phyloP scores from a whole-genome alignment of 1,284 basidiomycete species.

The Polyporus tsugae region DNA sequence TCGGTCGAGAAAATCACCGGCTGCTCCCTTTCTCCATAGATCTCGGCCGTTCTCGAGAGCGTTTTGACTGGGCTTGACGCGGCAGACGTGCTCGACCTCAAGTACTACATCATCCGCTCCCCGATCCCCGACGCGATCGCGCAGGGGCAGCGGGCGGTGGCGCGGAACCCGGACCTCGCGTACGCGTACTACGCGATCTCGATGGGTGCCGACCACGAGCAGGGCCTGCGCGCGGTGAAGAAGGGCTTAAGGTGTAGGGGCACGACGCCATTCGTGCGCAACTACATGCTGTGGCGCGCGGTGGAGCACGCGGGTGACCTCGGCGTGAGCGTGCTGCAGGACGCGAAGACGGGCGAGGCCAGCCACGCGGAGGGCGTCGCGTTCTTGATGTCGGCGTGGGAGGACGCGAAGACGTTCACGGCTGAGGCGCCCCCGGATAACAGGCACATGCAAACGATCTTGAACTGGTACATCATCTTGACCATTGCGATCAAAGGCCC shows the following conservation, averaged over 20 bases:
- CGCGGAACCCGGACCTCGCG: constrained; percentile 60
- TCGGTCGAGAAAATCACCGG: too few relatives aligned
- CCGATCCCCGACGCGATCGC: constrained; percentile 53
- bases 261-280: constrained; percentile 41
- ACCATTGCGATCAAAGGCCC: constrained; percentile 57
- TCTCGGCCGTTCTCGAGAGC: too few relatives aligned
- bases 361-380: constrained; percentile 67
- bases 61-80: too few relatives aligned
- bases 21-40: too few relatives aligned
- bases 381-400: constrained; percentile 60
- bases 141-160: constrained; percentile 52
- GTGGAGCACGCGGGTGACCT: constrained; percentile 65
- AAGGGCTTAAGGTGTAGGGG: constrained; percentile 59
- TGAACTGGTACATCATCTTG: constrained; percentile 66
- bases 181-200: constrained; percentile 67
- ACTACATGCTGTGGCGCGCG: constrained; percentile 62
- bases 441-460: constrained; percentile 61
- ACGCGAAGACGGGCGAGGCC: constrained; percentile 48
- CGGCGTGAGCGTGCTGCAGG: constrained; percentile 57
- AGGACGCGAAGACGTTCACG: constrained; percentile 65
- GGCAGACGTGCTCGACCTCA: constrained; percentile 70
- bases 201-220: constrained; percentile 43
- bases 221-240: constrained; percentile 56
- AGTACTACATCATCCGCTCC: constrained; percentile 56
- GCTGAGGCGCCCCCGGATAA: constrained; percentile 66